Conservation (phyloP, 177 flowering plant genomes). For the Vitis hybrid region DNA sequence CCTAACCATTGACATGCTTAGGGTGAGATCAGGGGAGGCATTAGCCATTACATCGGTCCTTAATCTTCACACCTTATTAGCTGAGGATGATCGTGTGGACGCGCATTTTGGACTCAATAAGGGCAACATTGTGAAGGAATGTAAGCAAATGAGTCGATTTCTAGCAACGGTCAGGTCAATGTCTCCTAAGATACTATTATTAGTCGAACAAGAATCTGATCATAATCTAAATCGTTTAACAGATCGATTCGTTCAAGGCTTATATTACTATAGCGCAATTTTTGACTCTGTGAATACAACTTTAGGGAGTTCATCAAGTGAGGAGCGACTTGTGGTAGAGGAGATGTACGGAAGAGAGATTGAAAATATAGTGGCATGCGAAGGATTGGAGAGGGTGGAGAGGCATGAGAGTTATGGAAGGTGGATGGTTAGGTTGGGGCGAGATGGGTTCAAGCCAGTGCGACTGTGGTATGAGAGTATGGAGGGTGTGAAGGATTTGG, state of each 20-base stretch:
- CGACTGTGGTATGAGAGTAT: conserved; percentile 23
- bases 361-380: conserved; percentile 42
- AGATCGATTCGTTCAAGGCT: conserved; percentile 36
- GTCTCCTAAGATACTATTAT: conserved; percentile 35
- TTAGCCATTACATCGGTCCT: conserved; percentile 37
- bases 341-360: conserved; percentile 48
- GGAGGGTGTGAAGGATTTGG: conserved; percentile 20
- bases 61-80: conserved; percentile 30
- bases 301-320: conserved; percentile 6
- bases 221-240: conserved; percentile 28
- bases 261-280: conserved; percentile 39
- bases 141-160: conserved; percentile 25
- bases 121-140: conserved; percentile 13
- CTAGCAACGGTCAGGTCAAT: conserved; percentile 20
- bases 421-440: conserved; percentile 32
- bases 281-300: conserved; percentile 35
- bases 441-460: conserved; percentile 35
- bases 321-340: conserved; percentile 30
- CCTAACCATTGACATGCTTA: conserved; percentile 27
- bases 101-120: conserved; percentile 21
- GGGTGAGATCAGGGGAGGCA: conserved; percentile 31
- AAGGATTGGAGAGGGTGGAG: conserved; percentile 42
- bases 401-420: conserved; percentile 35
- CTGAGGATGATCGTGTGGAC: conserved; percentile 32
- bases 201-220: conserved; percentile 42